Evolutionary conservation across 2,329 filamentous ascomycete genomes (phyloP), one percentile per base, ranked within the genome.

Genomic region (Epichloe scottii): DNA sequence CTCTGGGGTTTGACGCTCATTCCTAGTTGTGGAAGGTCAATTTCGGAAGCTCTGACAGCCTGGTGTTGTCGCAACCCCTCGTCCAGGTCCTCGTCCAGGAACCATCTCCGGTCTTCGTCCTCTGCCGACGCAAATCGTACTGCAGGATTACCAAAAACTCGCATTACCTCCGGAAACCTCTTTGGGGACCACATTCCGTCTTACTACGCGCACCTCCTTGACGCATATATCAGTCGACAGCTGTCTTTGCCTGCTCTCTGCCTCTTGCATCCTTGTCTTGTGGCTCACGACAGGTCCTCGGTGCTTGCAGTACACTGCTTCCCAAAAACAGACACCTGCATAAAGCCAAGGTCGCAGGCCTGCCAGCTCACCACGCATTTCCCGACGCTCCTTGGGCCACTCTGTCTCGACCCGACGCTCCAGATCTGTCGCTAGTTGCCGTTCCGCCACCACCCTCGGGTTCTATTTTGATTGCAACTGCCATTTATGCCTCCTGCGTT

Each of bases 311-410:
- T 50, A 47, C 33, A 40, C 42, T 34, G 30, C 43, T 38, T 45
- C 34, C 52, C 50, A 43, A 52, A 52, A 48, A 38, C 50, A 52
- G 53, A 47, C 50, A 50, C 39, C 44, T 50, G 53, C 53, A 52
- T 54, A 46, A 30, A 38, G 43, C 43, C 46, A 50, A 30, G 21
- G 50, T 23, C 38, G 42, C 52, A 47, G 42, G 42, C 17, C 49
- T 50, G 55, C 55, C 54, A 55, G 51, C 52, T 50, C 51, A 51
- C 46, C 50, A 46, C 50, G 37, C 53, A 45, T 23, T 47, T 34
- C 40, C 38, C 48, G 34, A 41, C 30, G 49, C 17, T 41, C 42
- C 40, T 48, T 38, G 38, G 43, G 39, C 42, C 42, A 46, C 42
- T 49, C 23, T 52, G 33, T 48, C 48, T 53, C 50, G 54, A 50